phyloP scores from a whole-genome alignment of 2,329 filamentous ascomycete genomes.

The Penicillium oxalicum region DNA sequence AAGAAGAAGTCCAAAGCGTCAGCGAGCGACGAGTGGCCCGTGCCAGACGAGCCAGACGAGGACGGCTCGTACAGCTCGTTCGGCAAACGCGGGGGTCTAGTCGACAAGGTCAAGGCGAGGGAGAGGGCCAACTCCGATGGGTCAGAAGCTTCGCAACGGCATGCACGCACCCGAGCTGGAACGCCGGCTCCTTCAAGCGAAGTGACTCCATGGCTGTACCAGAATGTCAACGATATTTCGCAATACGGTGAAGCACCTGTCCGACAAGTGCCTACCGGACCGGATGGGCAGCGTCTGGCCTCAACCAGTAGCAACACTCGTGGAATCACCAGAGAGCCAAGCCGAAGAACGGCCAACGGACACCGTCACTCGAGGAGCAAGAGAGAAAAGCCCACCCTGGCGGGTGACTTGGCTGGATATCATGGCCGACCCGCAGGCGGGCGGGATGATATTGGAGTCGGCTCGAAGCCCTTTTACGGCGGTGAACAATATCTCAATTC shows the following conservation, averaged over 20 bases:
- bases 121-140: conserved; percentile 79
- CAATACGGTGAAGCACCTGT: conserved; percentile 74
- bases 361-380: conserved; percentile 49
- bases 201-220: conserved; percentile 95
- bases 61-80: conserved; percentile 48
- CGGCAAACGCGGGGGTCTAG: conserved; percentile 25
- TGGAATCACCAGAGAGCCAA: conserved; percentile 45
- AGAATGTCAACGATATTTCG: conserved; percentile 73
- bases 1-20: conserved; percentile 88
- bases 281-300: conserved; percentile 63
- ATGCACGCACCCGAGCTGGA: conserved; percentile 60
- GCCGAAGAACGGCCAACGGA: conserved; percentile 48
- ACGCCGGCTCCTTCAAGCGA: conserved; percentile 87
- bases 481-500: conserved; percentile 39
- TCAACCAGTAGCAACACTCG: conserved; percentile 40
- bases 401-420: conserved; percentile 41
- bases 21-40: conserved; percentile 83
- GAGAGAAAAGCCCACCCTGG: conserved; percentile 47
- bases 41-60: conserved; percentile 57
- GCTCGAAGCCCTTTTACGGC: conserved; percentile 44
- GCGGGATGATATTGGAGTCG: conserved; percentile 64
- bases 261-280: conserved; percentile 61
- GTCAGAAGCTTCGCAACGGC: conserved; percentile 62
- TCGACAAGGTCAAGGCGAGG: conserved; percentile 54
- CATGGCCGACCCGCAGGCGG: conserved; percentile 66